phyloP scores from a whole-genome alignment of 495 filamentous ascomycete genomes.

The Platismatia glauca region DNA sequence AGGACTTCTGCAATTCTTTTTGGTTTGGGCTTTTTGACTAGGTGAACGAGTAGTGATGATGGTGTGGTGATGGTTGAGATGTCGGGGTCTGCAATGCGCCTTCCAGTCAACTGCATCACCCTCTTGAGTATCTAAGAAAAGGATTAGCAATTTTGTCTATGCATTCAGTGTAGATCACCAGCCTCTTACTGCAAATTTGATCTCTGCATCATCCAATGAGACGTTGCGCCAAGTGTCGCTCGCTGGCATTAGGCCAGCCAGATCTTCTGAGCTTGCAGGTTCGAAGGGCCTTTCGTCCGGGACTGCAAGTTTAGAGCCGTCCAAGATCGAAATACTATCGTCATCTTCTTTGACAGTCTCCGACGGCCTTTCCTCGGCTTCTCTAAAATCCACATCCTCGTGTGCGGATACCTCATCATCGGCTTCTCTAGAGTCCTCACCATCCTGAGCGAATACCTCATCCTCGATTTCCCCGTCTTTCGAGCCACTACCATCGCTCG shows the following conservation, averaged over 20 bases:
- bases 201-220: conserved; percentile 44
- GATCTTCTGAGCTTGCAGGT: not conserved
- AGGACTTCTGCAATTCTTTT: conserved; percentile 41
- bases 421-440: no score
- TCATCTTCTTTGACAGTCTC: not conserved
- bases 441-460: not conserved
- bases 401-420: no score
- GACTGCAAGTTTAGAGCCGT: not conserved
- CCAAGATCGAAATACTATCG: not conserved
- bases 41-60: conserved; percentile 42
- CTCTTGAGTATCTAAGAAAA: conserved; percentile 60
- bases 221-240: conserved; percentile 41
- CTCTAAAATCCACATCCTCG: no score
- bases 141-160: conserved; percentile 4
- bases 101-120: conserved; percentile 65
- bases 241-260: not conserved
- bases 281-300: not conserved
- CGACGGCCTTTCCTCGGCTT: not conserved
- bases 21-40: conserved; percentile 51
- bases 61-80: conserved; percentile 47
- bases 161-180: conserved; percentile 4
- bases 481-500: not conserved
- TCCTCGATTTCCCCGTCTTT: not conserved
- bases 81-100: conserved; percentile 58
- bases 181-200: conserved; percentile 67